Evolutionary conservation across 208 protist genomes (phyloP).

Genomic region (Sergeia podlipaevii): DNA sequence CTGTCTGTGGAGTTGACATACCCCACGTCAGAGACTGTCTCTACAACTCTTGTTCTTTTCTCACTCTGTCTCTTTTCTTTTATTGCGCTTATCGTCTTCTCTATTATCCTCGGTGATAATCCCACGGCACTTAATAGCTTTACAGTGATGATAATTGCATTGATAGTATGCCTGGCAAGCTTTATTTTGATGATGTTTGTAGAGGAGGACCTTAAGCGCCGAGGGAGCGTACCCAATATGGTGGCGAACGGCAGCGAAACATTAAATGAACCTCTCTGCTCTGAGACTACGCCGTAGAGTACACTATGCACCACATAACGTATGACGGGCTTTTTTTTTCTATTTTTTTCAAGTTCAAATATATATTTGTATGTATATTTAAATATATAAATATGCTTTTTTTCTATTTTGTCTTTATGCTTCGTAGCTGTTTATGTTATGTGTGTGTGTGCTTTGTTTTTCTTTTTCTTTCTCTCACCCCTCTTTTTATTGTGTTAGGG

Average conservation of each 20-base stretch:
- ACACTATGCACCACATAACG: too few species aligned
- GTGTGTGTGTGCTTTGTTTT: not conserved
- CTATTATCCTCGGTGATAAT: slow-evolving; percentile 29
- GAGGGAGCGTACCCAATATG: too few species aligned
- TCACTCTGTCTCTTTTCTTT: slow-evolving; percentile 19
- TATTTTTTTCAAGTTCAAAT: slow-evolving; percentile 2
- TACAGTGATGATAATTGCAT: slow-evolving; percentile 21
- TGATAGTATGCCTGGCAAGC: slow-evolving; percentile 11
- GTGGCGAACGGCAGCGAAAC: too few species aligned
- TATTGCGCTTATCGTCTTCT: slow-evolving; percentile 36
- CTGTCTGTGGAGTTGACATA: slow-evolving; percentile 51
- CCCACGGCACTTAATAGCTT: slow-evolving; percentile 21
- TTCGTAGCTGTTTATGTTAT: not conserved
- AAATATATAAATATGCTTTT: slow-evolving; percentile 6
- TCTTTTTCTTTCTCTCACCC: not conserved
- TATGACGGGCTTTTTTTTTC: slow-evolving; percentile 14
- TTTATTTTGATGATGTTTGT: slow-evolving; percentile 19
- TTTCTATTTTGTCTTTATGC: slow-evolving; percentile 6
- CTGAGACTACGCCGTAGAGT: too few species aligned
- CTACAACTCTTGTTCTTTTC: slow-evolving; percentile 21
- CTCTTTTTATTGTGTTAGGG: not conserved
- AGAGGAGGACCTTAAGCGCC: slow-evolving; percentile 19
- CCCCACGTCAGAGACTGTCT: slow-evolving; percentile 32
- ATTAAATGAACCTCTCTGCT: too few species aligned
- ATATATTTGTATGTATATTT: not conserved